Conservation (phyloP, 805 yeast genomes). For the Pichia rugopelliculosa region DNA sequence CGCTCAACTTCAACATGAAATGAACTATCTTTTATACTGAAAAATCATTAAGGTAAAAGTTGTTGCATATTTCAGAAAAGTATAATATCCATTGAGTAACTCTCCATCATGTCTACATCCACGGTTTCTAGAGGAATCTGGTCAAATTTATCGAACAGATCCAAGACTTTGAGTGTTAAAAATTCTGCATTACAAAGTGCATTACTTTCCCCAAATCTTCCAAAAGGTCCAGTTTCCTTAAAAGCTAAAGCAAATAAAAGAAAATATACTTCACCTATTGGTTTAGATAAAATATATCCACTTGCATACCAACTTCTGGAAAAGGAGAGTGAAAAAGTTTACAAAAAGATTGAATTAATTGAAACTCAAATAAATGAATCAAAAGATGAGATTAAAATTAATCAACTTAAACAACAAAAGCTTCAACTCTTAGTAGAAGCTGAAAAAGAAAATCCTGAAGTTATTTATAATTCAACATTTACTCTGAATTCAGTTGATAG, state of each 20-base stretch:
- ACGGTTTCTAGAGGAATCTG: constrained; percentile 29
- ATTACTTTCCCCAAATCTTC: constrained; percentile 26
- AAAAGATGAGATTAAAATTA: constrained; percentile 17
- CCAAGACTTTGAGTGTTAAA: constrained; percentile 26
- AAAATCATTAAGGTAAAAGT: no score
- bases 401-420: constrained; percentile 16
- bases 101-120: constrained; percentile 8
- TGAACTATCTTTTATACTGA: no score
- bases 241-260: constrained; percentile 35
- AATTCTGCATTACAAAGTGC: constrained; percentile 23
- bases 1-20: no score
- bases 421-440: constrained; percentile 44
- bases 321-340: constrained; percentile 36
- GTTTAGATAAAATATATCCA: constrained; percentile 66
- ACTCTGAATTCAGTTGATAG: constrained; percentile 49
- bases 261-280: constrained; percentile 61
- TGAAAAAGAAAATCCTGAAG: constrained; percentile 79
- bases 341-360: constrained; percentile 33
- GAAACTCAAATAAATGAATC: constrained; percentile 24
- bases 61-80: no score
- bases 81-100: no score
- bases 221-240: constrained; percentile 48
- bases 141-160: constrained; percentile 30
- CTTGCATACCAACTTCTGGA: constrained; percentile 53
- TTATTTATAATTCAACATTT: constrained; percentile 55